Percentiles rank a stretch among this genome's conserved stretches.
These are phyloP conservation scores for Acrocalymma vagum DNA, from an alignment of 2,329 filamentous ascomycete genomes.

Conservation along the genomic window DNA sequence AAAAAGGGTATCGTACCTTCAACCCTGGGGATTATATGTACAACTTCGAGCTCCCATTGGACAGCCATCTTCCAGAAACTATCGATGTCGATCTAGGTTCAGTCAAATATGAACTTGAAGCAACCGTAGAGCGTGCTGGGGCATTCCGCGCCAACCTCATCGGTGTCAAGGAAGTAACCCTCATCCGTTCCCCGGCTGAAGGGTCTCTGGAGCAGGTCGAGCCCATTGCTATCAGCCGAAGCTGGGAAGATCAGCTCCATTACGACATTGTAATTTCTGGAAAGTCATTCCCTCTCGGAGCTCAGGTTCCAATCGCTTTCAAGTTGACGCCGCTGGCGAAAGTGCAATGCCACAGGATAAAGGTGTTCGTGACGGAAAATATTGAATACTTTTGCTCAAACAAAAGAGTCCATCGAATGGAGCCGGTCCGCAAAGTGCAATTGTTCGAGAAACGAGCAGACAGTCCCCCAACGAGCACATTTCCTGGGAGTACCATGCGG, in stretches of 20 bases:
- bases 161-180: slow-evolving; percentile 80
- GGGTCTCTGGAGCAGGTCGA: slow-evolving; percentile 90
- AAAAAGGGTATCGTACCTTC: slow-evolving; percentile 88
- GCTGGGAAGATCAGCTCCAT: slow-evolving; percentile 94
- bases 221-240: slow-evolving; percentile 90
- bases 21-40: slow-evolving; percentile 77
- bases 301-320: slow-evolving; percentile 90
- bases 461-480: slow-evolving; percentile 75
- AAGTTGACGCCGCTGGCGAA: slow-evolving; percentile 93
- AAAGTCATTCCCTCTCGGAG: slow-evolving; percentile 90
- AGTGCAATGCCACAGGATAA: slow-evolving; percentile 91
- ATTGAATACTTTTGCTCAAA: slow-evolving; percentile 91
- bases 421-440: slow-evolving; percentile 83
- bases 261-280: slow-evolving; percentile 97
- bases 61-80: slow-evolving; percentile 81
- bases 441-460: slow-evolving; percentile 90
- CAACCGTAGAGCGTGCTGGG: slow-evolving; percentile 83
- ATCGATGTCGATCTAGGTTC: slow-evolving; percentile 86
- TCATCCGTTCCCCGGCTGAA: slow-evolving; percentile 87
- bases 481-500: slow-evolving; percentile 77
- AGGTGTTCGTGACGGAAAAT: slow-evolving; percentile 89
- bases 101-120: slow-evolving; percentile 88
- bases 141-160: slow-evolving; percentile 90
- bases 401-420: slow-evolving; percentile 83
- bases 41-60: slow-evolving; percentile 84